phyloP scores from a whole-genome alignment of 768 basidiomycete genomes.

The Gelatoporia subvermispora region DNA sequence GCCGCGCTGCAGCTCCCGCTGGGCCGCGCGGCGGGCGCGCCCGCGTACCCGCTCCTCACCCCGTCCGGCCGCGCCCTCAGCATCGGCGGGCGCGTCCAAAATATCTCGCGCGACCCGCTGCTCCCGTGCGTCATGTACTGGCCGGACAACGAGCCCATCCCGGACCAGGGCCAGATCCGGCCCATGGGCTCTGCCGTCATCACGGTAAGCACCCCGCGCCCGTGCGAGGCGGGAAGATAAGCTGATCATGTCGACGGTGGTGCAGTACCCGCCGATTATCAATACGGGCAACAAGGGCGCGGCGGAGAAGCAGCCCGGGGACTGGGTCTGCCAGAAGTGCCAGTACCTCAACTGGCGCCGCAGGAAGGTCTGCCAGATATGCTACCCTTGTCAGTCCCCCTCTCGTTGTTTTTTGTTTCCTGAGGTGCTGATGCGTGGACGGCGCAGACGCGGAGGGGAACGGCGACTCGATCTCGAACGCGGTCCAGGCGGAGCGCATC shows the following conservation, averaged over 20 bases:
- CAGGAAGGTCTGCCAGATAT: conserved; percentile 86
- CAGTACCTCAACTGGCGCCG: conserved; percentile 86
- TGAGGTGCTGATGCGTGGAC: background rate
- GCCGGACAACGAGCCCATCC: conserved; percentile 86
- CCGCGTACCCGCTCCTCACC: conserved; percentile 54
- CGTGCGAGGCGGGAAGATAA: background rate
- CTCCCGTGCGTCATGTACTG: conserved; percentile 82
- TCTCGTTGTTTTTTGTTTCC: conserved; percentile 6
- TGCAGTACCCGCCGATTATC: conserved; percentile 76
- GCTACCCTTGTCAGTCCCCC: conserved; percentile 62
- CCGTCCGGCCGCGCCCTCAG: conserved; percentile 79
- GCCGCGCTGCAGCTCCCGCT: no score
- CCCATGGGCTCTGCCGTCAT: conserved; percentile 51
- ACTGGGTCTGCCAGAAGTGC: conserved; percentile 72
- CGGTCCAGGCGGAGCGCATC: conserved; percentile 82
- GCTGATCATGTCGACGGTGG: background rate
- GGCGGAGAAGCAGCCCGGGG: conserved; percentile 66
- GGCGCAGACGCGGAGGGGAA: conserved; percentile 77
- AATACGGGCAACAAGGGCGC: conserved; percentile 88
- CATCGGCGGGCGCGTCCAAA: conserved; percentile 73
- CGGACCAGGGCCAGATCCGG: conserved; percentile 71
- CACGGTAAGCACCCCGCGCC: conserved; percentile 37
- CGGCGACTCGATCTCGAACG: conserved; percentile 80
- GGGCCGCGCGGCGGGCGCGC: no score
- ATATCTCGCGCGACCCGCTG: conserved; percentile 68